Base-by-base conservation (phyloP, 2,329 filamentous ascomycete species). In the Graphium sp. region DNA sequence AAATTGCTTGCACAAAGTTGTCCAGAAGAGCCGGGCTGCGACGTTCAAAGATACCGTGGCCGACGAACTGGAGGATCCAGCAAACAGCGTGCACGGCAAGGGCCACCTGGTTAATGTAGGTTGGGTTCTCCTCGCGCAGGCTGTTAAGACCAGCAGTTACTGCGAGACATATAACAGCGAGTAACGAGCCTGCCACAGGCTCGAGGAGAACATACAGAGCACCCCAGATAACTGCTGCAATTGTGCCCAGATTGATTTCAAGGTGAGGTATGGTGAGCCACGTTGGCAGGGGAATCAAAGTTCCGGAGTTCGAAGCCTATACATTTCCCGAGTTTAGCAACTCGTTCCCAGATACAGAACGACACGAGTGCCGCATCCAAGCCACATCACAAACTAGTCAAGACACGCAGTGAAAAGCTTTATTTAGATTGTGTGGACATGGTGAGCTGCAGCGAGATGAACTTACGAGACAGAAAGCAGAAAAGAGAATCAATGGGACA, bases 1-100 rank as follows among this genome's bases (percentile, higher is more conserved):
- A 87, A 37, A 95, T 52, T 17, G 89, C 85, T 54, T 95, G 89
- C 26, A 91, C 63, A 23, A 95, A 55, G 45, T 94, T 95, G 54
- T 95, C 85, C 26, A 95, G 58, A 37, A 95, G 56, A 5, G 85
- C 87, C 6, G 87, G 89, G 3, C 85, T 82, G 29, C 87, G 72
- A 13, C 80, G 73, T 53, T 95, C 89, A 41, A 83, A 95, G 28
- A 66, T 71, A 21, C 84, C 85, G 46, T 98, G 89, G 17, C 89
- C 89, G 28, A 95, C 43, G 46, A 98, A 94, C 48, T 98, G 89
- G 28, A 75, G 62, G 32, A 93, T 58, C 89, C 89, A 98, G 35
- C 72, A 75, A 26, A 74, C 56, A 24, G 84, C 48, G 40, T 91
- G 76, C 24, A 84, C 52, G 4, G 58, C 71, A 12, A 77, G 58